Evolutionary conservation across 495 filamentous ascomycete species (phyloP), one percentile per base, ranked within the genome.

Genomic region (Podospora pseudoanserina): DNA sequence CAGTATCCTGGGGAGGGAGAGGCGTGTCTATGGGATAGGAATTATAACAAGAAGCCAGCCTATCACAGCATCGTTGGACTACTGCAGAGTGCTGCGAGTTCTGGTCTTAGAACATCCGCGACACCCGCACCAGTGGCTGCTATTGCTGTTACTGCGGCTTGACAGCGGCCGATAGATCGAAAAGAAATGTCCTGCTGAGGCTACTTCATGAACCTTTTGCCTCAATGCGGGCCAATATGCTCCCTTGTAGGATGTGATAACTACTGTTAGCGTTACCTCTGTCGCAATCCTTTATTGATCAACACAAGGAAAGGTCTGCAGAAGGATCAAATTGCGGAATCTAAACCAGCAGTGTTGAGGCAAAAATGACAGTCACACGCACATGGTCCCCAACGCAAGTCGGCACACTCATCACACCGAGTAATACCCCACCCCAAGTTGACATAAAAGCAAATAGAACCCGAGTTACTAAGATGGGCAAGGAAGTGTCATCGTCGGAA

Each of bases 1-100:
- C 78, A 79, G 5, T 86, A 86, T 70, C 69, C 78, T 0, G 84
- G 85, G 3, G 76, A 84, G 53, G 85, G 85, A 7, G 82, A 77
- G 57, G 83, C 85, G 0, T 78, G 78, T 60, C 78, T 84, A 11
- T 87, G 80, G 81, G 84, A 86, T 66, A 74, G 78, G 65, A 78
- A 79, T 34, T 69, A 81, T 1, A 72, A 62, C 1, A 84, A 83
- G 78, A 86, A 86, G 77, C 84, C 83, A 9, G 84, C 85, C 2
- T 86, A 86, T 64, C 69, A 66, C 16, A 63, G 67, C 58, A 70
- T 81, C 15, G 63, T 68, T 34, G 70, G 65, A 30, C 61, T 77
- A 18, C 66, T 81, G 13, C 65, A 68, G 27, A 71, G 67, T 18
- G 60, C 62, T 7, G 69, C 69, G 27, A 56, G 65, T n/a, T 30